These are phyloP conservation scores for Rhodocollybia butyracea DNA, from an alignment of 768 basidiomycete genomes.

Conservation along the genomic window DNA sequence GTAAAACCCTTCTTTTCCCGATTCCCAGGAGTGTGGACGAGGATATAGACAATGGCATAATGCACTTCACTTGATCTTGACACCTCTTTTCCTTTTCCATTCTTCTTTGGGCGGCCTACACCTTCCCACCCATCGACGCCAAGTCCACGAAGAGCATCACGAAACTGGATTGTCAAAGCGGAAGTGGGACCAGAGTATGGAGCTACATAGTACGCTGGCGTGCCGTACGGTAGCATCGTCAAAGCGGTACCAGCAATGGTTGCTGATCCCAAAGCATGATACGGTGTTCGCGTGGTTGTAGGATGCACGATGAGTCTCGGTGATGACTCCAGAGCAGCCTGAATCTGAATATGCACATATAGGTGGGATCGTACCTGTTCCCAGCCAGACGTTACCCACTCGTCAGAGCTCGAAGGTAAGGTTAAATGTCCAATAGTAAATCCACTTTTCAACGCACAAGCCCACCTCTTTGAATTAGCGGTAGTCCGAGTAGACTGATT, in stretches of 20 bases:
- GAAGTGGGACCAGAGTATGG: conserved; percentile 67
- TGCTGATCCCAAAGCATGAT: conserved; percentile 50
- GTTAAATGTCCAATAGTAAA: conserved; percentile 52
- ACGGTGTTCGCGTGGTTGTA: conserved; percentile 52
- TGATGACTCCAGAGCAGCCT: conserved; percentile 29
- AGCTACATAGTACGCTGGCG: conserved; percentile 72
- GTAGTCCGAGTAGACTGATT: conserved; percentile 28
- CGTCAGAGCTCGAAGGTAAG: conserved; percentile 32
- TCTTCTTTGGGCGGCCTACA: conserved; percentile 16
- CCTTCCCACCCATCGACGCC: conserved; percentile 56
- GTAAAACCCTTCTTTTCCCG: conserved; percentile 77
- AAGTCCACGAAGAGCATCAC: conserved; percentile 57
- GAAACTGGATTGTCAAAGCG: conserved; percentile 59
- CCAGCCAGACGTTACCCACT: conserved; percentile 64
- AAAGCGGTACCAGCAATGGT: conserved; percentile 63
- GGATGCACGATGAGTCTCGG: conserved; percentile 65
- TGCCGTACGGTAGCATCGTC: conserved; percentile 63
- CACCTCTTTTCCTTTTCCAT: conserved; percentile 13
- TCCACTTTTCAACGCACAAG: conserved; percentile 33
- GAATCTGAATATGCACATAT: conserved; percentile 57
- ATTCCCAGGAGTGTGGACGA: conserved; percentile 65
- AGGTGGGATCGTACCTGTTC: conserved; percentile 58
- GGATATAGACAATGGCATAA: conserved; percentile 71
- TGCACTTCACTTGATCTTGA: conserved; percentile 17
- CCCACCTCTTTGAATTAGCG: conserved; percentile 47